Base-by-base conservation (phyloP, 345 rosid species). In the Lagerstroemia speciosa region DNA sequence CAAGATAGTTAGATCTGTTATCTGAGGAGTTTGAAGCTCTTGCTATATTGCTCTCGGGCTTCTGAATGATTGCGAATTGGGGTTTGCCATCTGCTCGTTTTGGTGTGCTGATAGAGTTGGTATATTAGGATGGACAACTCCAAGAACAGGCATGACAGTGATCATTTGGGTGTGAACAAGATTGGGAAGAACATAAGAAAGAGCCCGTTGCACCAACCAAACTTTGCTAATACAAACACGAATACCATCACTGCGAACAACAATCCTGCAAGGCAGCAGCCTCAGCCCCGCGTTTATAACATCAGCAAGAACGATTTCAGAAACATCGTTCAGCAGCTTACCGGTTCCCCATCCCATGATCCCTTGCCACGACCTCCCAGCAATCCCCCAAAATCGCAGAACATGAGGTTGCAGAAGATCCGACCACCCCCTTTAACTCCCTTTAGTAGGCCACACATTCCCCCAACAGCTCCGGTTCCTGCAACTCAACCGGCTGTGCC, bases 221-320 rank as follows among this genome's bases (percentile, higher is more conserved):
- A 69, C 73, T 84, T 86, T 50, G 65, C 62, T 61, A 75, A 83
- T 1, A 86, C 76, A 74, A 79, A 78, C 64, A 29, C 24, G 34
- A 60, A 8, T 62, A 41, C 46, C 46, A 41, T 79, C 1, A 64
- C 8, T 37, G 32, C 5, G 62, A 63, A 53, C 64, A 73, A 63
- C 63, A 79, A 78, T 58, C 75, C 83, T 55, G 78, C 65, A 16
- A 77, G 89, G 83, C 83, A 86, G 68, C 91, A 90, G 76, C 93
- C 96, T 69, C 98, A 87, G 81, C 87, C 87, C 60, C 96, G 88
- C 72, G 96, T 93, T 72, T 93, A 93, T 77, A 93, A 90, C 76
- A 90, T 93, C 62, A 90, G 89, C 89, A 93, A 93, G 90, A 88
- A 83, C 67, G 90, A 93, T 64, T 93, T 93, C 55, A 78, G 93